Evolutionary conservation across 2,329 filamentous ascomycete genomes (phyloP).

Genomic region (Cladorrhinum sp.): DNA sequence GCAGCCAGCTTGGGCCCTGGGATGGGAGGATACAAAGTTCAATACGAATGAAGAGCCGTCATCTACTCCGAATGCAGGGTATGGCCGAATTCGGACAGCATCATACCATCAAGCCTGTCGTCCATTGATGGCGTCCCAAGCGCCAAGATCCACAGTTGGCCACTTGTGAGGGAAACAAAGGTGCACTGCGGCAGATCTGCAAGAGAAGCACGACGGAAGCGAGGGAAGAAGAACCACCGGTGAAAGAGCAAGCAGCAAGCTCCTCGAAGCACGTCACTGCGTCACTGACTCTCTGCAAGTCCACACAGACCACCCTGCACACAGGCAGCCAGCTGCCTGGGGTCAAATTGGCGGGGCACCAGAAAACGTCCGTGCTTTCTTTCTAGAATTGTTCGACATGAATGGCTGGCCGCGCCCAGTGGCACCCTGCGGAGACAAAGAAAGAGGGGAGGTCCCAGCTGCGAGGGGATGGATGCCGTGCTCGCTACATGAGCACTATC

Average conservation of each 20-base stretch:
- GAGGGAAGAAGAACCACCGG: slow-evolving; percentile 19
- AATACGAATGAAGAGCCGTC: no score
- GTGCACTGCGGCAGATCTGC: slow-evolving; percentile 22
- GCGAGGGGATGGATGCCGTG: slow-evolving; percentile 19
- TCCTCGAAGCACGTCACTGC: slow-evolving; percentile 20
- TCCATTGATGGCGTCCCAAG: background rate
- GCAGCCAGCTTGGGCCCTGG: background rate
- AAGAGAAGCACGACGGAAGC: slow-evolving; percentile 19
- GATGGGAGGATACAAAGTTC: no score
- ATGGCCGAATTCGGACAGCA: no score
- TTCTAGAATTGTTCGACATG: slow-evolving; percentile 30
- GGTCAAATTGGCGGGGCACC: slow-evolving; percentile 14
- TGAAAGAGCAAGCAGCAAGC: background rate
- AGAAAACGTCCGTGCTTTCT: slow-evolving; percentile 19
- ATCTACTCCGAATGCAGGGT: no score
- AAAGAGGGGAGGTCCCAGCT: slow-evolving; percentile 13
- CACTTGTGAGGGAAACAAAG: slow-evolving; percentile 8
- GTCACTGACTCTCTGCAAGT: background rate
- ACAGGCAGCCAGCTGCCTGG: slow-evolving; percentile 1
- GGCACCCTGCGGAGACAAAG: slow-evolving; percentile 23
- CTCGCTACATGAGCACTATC: slow-evolving; percentile 13
- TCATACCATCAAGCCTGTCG: background rate
- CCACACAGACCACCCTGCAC: slow-evolving; percentile 10
- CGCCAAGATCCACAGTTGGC: slow-evolving; percentile 11
- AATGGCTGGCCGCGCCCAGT: slow-evolving; percentile 24